Evolutionary conservation across 225 moss, liverwort and hornwort genomes (phyloP), one percentile per base, ranked within the genome.

Genomic region (Bryoerythrophyllum caledonicum): DNA sequence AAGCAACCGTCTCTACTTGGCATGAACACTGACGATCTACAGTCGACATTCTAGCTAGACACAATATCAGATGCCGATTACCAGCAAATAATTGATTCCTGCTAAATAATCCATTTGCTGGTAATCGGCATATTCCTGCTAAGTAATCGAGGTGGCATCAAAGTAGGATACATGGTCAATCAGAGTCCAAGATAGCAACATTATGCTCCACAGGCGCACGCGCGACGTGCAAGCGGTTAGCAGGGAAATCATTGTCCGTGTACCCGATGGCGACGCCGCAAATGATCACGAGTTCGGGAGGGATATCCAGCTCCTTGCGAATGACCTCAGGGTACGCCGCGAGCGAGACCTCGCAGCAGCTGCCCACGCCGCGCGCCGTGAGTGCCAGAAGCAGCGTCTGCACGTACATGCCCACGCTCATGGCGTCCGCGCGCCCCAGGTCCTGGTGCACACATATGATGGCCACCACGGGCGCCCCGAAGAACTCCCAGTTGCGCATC

Each of bases 401-500:
- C 80, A 82, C 70, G 23, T 84, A 86, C 89, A 89, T 86, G 14
- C 84, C 89, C 8, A 89, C 89, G 10, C 82, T 76, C 84, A 84
- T 74, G 9, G 71, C 55, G 46, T 89, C 86, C 44, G 68, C 89
- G 5, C 41, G 70, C 11, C 89, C 88, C 17, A 89, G 67, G 51
- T 70, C 83, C 44, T 58, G 49, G 65, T 89, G 86, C 14, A 88
- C 63, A 20, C 89, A 86, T 0, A 89, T 56, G 23, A 89, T 69
- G 2, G 86, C 88, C 77, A 89, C 88, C 58, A 77, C 38, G 1
- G 88, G 83, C 64, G 89, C 86, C 10, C 84, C 89, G 24, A 80
- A 86, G 59, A 89, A 84, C 68, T 89, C 86, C 79, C 81, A 89
- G 19, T 86, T 89, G 2, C 84, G 86, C 63, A 86, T 76, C 76